Evolutionary conservation across 2,329 filamentous ascomycete species (phyloP).

Genomic region (Alternaria incomplexa): DNA sequence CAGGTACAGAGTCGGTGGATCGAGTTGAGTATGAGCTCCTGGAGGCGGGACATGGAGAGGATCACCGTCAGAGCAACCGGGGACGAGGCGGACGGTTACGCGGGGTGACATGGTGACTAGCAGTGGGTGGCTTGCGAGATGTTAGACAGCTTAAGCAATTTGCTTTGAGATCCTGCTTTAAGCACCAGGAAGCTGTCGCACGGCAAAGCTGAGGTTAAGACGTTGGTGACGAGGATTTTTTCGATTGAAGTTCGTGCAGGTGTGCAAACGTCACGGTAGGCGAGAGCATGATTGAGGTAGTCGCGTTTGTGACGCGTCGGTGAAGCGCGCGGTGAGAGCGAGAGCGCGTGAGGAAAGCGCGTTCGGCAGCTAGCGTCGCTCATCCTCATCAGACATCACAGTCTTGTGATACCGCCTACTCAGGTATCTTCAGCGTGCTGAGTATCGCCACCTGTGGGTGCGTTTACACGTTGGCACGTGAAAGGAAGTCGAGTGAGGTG

Average conservation of each 20-base stretch:
- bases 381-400: neutral
- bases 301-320: constrained; percentile 11
- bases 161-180: too few species aligned
- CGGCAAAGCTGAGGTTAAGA: too few species aligned
- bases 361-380: constrained; percentile 3
- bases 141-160: neutral
- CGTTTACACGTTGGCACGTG: neutral
- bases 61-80: constrained; percentile 45
- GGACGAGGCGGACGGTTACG: constrained; percentile 30
- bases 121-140: neutral
- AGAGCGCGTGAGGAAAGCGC: constrained; percentile 11
- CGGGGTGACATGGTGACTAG: constrained; percentile 5
- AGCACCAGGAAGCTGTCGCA: neutral
- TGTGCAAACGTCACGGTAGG: constrained; percentile 2
- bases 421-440: neutral
- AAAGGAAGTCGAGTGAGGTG: neutral
- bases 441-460: neutral
- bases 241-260: neutral
- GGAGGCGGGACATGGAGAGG: constrained; percentile 31
- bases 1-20: constrained; percentile 54
- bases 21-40: constrained; percentile 37
- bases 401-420: neutral
- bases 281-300: constrained; percentile 3
- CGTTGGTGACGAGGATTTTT: neutral
- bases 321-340: constrained; percentile 4